These are phyloP conservation scores for Cicer bijugum DNA, from an alignment of 306 rosid genomes.

Conservation along the genomic window DNA sequence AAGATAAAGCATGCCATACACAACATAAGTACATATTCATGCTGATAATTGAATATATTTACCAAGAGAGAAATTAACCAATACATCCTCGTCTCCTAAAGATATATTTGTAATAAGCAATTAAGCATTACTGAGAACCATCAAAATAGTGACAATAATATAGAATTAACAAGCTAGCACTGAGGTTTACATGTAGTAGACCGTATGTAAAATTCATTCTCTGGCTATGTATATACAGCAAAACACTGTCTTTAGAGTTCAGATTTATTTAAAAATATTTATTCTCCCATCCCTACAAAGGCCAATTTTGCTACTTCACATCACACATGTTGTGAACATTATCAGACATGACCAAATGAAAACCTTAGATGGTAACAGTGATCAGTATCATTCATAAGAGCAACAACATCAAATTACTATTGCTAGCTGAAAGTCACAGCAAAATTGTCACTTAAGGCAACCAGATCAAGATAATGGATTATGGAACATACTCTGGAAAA, in stretches of 20 bases:
- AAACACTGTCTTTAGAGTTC: background rate
- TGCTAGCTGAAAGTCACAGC: slow-evolving; percentile 21
- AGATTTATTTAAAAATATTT: slow-evolving; percentile 28
- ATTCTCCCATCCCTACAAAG: slow-evolving; percentile 9
- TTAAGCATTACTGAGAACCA: background rate
- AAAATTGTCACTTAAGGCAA: slow-evolving; percentile 34
- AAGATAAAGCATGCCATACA: slow-evolving; percentile 13
- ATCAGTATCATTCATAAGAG: slow-evolving; percentile 15
- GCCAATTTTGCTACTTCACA: slow-evolving; percentile 27
- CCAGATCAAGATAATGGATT: slow-evolving; percentile 31
- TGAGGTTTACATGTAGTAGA: slow-evolving; percentile 5
- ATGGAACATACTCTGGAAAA: slow-evolving; percentile 83
- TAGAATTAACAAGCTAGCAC: slow-evolving; percentile 19
- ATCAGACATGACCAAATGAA: slow-evolving; percentile 7
- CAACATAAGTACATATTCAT: slow-evolving; percentile 1
- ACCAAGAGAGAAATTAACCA: slow-evolving; percentile 2
- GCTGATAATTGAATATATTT: background rate
- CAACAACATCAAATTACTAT: slow-evolving; percentile 15
- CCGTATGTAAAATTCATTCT: slow-evolving; percentile 3
- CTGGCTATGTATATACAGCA: background rate
- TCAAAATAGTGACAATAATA: background rate
- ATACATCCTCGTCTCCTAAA: slow-evolving; percentile 9
- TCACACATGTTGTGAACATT: slow-evolving; percentile 28
- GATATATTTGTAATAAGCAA: slow-evolving; percentile 22
- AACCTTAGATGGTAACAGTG: slow-evolving; percentile 17